Percentiles rank a stretch among this genome's conserved stretches.
phyloP scores from a whole-genome alignment of 352 stramenopile genomes.

The Phytophthora kernoviae region DNA sequence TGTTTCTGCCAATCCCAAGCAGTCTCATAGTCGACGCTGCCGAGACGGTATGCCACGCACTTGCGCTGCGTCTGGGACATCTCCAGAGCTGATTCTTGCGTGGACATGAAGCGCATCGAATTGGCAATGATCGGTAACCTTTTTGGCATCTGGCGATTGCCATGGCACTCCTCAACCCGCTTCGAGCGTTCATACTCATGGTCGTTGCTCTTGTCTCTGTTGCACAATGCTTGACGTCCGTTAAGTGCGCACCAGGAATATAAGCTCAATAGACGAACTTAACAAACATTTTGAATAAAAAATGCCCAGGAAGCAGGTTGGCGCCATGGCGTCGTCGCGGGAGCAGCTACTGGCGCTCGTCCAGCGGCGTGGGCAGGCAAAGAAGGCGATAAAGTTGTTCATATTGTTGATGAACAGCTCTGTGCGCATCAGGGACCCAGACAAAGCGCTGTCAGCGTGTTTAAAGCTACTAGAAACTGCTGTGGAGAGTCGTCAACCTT shows the following conservation, averaged over 20 bases:
- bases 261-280: slow-evolving; percentile 7
- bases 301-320: slow-evolving; percentile 18
- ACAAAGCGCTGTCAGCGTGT: background rate
- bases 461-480: slow-evolving; percentile 30
- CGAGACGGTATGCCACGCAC: slow-evolving; percentile 73
- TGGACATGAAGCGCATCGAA: slow-evolving; percentile 11
- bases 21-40: slow-evolving; percentile 80
- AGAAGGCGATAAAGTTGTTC: slow-evolving; percentile 25
- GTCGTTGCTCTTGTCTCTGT: slow-evolving; percentile 3
- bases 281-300: slow-evolving; percentile 10
- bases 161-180: slow-evolving; percentile 14
- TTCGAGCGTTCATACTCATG: slow-evolving; percentile 14
- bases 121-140: background rate
- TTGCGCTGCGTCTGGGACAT: slow-evolving; percentile 35
- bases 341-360: slow-evolving; percentile 39
- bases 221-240: slow-evolving; percentile 7
- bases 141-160: slow-evolving; percentile 7
- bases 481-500: slow-evolving; percentile 17
- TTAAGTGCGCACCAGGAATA: background rate
- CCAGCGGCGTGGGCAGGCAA: slow-evolving; percentile 15
- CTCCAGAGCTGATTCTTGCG: slow-evolving; percentile 1
- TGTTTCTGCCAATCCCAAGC: slow-evolving; percentile 90
- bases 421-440: slow-evolving; percentile 1
- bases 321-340: slow-evolving; percentile 11
- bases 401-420: slow-evolving; percentile 15